Evolutionary conservation across 345 rosid genomes (phyloP), one percentile per base, ranked within the genome.

Genomic region (Lepidium didymum): DNA sequence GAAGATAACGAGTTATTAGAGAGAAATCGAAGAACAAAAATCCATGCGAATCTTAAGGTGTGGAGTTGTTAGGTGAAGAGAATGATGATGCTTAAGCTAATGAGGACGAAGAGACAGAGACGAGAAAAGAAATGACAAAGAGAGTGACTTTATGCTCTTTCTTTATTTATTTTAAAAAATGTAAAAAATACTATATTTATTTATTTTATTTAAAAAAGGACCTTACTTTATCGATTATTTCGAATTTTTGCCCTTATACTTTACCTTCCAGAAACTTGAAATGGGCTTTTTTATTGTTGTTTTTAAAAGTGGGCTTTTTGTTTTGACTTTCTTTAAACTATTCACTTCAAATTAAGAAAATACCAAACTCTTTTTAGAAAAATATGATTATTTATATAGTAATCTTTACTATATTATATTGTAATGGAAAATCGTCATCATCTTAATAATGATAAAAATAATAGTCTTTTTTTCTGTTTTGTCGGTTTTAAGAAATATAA

Each of bases 101-200:
- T 55, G 74, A 53, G 59, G 78, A 75, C 69, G 74, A 68, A 55
- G 74, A 68, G 78, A 68, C 78, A 68, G 47, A 68, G 74, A 68
- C 78, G 59, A 68, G 45, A 68, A 62, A 75, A 68, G 78, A 61
- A 19, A 46, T 62, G 74, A 62, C 74, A 75, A 75, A 75, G 62
- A 61, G 65, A 75, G 60, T 68, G 38, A 62, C 78, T 75, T 75
- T 75, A 68, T 68, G 74, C 74, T 75, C 78, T 67, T 27, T 67
- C 55, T 69, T 25, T 3, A 34, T 29, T 64, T 55, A 7, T 21
- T 33, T 18, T 27, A 3, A 6, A 23, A 45, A 15, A 38, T 3
- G 12, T 5, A 10, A 31, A n/a, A 33, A 27, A 27, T 27, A 27
- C 0, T 29, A 29, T 27, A n/a, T n/a, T 29, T 29, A 1, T 29